Conservation (phyloP, 176 grass and related monocot species). For the Triticum urartu region DNA sequence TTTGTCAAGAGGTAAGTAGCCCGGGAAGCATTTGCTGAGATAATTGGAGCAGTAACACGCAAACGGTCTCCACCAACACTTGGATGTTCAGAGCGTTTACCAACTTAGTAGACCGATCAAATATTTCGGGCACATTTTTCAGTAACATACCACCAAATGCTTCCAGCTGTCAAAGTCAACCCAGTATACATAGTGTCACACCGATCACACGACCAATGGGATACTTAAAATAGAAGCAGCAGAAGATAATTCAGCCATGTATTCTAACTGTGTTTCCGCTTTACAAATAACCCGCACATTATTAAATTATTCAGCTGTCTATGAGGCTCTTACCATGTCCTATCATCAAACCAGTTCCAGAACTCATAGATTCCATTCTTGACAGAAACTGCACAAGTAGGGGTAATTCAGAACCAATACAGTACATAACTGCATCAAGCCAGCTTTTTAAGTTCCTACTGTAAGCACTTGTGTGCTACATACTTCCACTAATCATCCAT, state of each 20-base stretch:
- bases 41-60: conserved; percentile 97
- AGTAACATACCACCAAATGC: conserved; percentile 73
- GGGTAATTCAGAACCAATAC: conserved; percentile 27
- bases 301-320: not conserved
- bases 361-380: conserved; percentile 99
- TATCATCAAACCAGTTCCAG: conserved; percentile 99
- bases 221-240: conserved; percentile 59
- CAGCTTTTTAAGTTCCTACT: not conserved
- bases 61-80: conserved; percentile 95
- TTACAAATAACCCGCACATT: not conserved
- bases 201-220: conserved; percentile 97
- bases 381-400: conserved; percentile 74
- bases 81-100: conserved; percentile 72
- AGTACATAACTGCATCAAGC: not conserved
- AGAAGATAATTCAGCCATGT: not conserved
- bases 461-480: not conserved
- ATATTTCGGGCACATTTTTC: too few species aligned
- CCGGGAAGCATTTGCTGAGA: conserved; percentile 89
- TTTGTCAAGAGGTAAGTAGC: conserved; percentile 95
- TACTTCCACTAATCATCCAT: conserved; percentile 3
- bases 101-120: too few species aligned
- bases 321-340: conserved; percentile 67
- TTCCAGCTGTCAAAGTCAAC: conserved; percentile 90
- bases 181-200: conserved; percentile 87
- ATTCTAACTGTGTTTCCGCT: not conserved